Base-by-base conservation (phyloP, 2,329 filamentous ascomycete genomes). In the Dothideomycetes sp. region DNA sequence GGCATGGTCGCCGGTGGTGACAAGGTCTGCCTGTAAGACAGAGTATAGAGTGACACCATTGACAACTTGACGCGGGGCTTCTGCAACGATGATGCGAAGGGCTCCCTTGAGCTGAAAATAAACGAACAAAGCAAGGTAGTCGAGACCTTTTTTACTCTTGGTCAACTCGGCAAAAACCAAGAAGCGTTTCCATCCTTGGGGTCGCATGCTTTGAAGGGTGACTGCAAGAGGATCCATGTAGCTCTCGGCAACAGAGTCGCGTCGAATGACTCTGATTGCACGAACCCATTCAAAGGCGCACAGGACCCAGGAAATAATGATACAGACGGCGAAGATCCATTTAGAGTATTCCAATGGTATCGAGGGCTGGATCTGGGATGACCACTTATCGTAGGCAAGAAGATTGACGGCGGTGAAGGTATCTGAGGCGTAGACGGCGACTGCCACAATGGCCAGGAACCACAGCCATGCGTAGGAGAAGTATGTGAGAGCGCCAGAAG, bases 291-390 rank as follows among this genome's bases (percentile, higher is more conserved):
- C 84, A 53, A 82, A 91, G 12, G 65, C 69, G 19, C 93, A 72
- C 49, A 96, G 84, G 47, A 86, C 66, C 59, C 89, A 88, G 8
- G 88, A 96, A 27, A 91, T 70, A 47, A 96, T 81, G 56, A 98
- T 96, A 59, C 88, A 94, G 41, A 77, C 75, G 19, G 85, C 82
- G 58, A 96, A 98, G 58, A 98, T 88, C 87, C 88, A 95, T 65
- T 91, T 93, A 10, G 86, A 83, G 39, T 89, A 74, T 36, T 76
- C 66, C 54, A 93, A 77, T 3, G 79, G 74, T 48, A 96, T 81
- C 31, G 75, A 73, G 2, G 87, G 87, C 50, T 85, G 65, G 50
- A 96, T 82, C 49, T 84, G 73, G 38, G 83, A 85, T 1, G 85
- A 84, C 88, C 88, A 96, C 44, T 77, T 77, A 64, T 93, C 77